Conservation (phyloP, 2,329 filamentous ascomycete species). For the Cordyceps pruinosa region DNA sequence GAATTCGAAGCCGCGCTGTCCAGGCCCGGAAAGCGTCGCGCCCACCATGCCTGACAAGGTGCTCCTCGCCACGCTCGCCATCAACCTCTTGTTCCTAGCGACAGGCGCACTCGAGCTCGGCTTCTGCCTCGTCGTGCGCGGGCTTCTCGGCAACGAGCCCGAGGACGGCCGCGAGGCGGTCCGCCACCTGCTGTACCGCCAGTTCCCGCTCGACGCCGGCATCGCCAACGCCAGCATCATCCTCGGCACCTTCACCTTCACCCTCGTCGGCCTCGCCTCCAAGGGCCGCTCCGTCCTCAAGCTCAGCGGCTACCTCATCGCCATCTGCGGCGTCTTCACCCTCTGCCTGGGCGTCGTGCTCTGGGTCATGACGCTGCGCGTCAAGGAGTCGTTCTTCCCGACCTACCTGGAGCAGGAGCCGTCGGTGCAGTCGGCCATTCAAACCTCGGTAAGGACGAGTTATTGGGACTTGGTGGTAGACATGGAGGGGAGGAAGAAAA, state of each 20-base stretch:
- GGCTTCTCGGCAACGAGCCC: slow-evolving; percentile 29
- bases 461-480: neutral
- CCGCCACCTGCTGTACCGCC: slow-evolving; percentile 44
- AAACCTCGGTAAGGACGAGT: slow-evolving; percentile 55
- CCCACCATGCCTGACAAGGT: slow-evolving; percentile 49
- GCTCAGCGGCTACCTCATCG: slow-evolving; percentile 56
- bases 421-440: slow-evolving; percentile 59
- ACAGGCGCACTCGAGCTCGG: slow-evolving; percentile 49
- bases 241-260: slow-evolving; percentile 61
- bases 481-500: neutral
- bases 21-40: neutral
- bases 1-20: neutral
- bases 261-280: slow-evolving; percentile 64
- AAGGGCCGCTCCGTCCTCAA: slow-evolving; percentile 65
- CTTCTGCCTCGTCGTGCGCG: slow-evolving; percentile 47
- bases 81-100: slow-evolving; percentile 45
- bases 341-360: slow-evolving; percentile 59
- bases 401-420: slow-evolving; percentile 55
- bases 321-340: slow-evolving; percentile 56
- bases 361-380: slow-evolving; percentile 67
- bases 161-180: slow-evolving; percentile 41
- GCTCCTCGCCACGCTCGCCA: slow-evolving; percentile 40
- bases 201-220: slow-evolving; percentile 55
- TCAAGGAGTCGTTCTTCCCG: slow-evolving; percentile 52
- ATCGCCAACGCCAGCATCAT: slow-evolving; percentile 67